Conservation (phyloP, 2,329 filamentous ascomycete genomes). For the Neophaeococcomyces aloes region DNA sequence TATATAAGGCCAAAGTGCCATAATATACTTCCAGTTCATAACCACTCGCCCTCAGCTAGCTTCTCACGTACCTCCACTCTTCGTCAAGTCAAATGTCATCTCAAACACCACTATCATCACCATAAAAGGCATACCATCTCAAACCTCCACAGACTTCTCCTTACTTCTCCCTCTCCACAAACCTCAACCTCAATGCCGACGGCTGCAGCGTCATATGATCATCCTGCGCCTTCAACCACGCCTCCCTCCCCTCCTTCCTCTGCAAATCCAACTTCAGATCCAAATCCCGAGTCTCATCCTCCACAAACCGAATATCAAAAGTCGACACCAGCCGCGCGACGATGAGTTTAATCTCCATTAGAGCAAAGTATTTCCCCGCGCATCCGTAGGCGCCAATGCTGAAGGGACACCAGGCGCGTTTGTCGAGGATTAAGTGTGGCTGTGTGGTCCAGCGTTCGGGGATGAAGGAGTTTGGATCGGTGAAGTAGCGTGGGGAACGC, state of each 20-base stretch:
- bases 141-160: too few species aligned
- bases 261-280: constrained; percentile 9
- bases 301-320: constrained; percentile 2
- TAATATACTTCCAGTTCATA: too few species aligned
- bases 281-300: neutral
- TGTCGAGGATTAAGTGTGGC: constrained; percentile 25
- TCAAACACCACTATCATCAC: too few species aligned
- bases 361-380: constrained; percentile 36
- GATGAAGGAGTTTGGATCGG: constrained; percentile 35
- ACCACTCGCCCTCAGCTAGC: too few species aligned
- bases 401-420: constrained; percentile 39
- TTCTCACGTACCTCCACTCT: too few species aligned
- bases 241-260: constrained; percentile 26
- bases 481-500: constrained; percentile 37
- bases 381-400: constrained; percentile 39
- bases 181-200: neutral
- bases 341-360: constrained; percentile 23
- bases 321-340: constrained; percentile 7
- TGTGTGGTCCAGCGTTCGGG: constrained; percentile 39
- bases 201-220: constrained; percentile 4
- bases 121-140: too few species aligned
- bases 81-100: too few species aligned
- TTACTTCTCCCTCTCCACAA: neutral
- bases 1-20: too few species aligned
- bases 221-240: constrained; percentile 24